Percentiles rank a stretch among this genome's conserved stretches.
phyloP scores from a whole-genome alignment of 345 rosid species.

The Litchi chinensis region DNA sequence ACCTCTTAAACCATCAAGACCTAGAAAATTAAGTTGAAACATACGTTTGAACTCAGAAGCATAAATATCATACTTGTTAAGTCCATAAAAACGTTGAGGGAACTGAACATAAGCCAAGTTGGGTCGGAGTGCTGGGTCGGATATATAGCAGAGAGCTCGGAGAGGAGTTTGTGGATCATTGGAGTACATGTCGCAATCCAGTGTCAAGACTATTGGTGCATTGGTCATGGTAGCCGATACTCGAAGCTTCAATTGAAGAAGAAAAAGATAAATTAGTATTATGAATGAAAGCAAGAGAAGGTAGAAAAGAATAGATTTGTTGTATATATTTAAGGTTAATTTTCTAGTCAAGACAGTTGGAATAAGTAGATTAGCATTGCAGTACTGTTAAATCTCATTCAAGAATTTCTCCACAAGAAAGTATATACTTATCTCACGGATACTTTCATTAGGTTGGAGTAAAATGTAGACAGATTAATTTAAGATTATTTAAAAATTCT shows the following conservation, averaged over 20 bases:
- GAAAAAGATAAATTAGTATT: neutral
- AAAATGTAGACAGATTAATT: no score
- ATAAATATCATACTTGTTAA: slow-evolving; percentile 60
- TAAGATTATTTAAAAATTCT: no score
- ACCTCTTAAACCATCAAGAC: slow-evolving; percentile 59
- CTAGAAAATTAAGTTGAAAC: slow-evolving; percentile 43
- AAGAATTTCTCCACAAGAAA: no score
- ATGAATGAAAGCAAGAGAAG: neutral
- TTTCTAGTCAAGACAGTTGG: neutral
- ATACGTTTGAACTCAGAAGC: slow-evolving; percentile 39
- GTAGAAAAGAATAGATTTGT: no score
- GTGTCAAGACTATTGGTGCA: slow-evolving; percentile 62
- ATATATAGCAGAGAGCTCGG: slow-evolving; percentile 55
- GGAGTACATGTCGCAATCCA: slow-evolving; percentile 86
- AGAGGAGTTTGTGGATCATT: slow-evolving; percentile 60
- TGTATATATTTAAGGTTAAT: no score
- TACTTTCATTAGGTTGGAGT: no score
- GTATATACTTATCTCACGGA: no score
- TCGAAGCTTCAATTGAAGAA: slow-evolving; percentile 46
- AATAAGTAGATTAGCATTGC: no score
- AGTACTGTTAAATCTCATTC: no score
- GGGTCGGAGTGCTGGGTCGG: slow-evolving; percentile 37
- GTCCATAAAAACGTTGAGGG: slow-evolving; percentile 60
- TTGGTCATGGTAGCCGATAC: slow-evolving; percentile 74
- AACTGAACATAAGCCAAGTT: slow-evolving; percentile 57